phyloP scores from a whole-genome alignment of 306 rosid species.

The Lithocarpus polystachyus region DNA sequence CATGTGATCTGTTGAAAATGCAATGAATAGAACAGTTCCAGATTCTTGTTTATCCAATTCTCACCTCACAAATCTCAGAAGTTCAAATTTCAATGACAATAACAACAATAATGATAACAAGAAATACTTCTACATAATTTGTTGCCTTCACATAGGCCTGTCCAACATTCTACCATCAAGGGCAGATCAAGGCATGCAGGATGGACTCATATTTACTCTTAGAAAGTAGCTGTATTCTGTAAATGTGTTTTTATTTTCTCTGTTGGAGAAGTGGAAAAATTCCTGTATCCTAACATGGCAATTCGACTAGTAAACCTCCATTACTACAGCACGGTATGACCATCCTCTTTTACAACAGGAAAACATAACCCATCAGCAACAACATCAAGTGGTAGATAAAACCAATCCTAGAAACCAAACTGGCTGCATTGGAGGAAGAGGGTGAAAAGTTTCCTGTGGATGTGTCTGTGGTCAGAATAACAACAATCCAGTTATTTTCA shows the following conservation, averaged over 20 bases:
- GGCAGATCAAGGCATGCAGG: constrained; percentile 16
- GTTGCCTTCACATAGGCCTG: background rate
- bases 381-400: constrained; percentile 38
- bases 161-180: constrained; percentile 10
- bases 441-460: constrained; percentile 69
- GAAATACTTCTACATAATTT: background rate
- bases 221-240: constrained; percentile 10
- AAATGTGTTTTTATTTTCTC: background rate
- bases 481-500: constrained; percentile 76
- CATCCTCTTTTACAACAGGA: constrained; percentile 41
- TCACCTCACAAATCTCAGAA: background rate
- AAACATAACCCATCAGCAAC: constrained; percentile 40
- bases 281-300: background rate
- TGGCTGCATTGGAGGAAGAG: constrained; percentile 23
- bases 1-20: background rate
- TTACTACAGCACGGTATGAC: constrained; percentile 14
- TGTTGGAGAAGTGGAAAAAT: constrained; percentile 1
- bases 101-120: constrained; percentile 20
- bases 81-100: background rate
- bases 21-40: background rate
- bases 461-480: constrained; percentile 64
- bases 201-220: constrained; percentile 16
- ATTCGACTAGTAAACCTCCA: constrained; percentile 19
- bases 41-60: background rate
- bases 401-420: constrained; percentile 40